Conservation (phyloP, 345 rosid genomes). For the Brassica juncea region DNA sequence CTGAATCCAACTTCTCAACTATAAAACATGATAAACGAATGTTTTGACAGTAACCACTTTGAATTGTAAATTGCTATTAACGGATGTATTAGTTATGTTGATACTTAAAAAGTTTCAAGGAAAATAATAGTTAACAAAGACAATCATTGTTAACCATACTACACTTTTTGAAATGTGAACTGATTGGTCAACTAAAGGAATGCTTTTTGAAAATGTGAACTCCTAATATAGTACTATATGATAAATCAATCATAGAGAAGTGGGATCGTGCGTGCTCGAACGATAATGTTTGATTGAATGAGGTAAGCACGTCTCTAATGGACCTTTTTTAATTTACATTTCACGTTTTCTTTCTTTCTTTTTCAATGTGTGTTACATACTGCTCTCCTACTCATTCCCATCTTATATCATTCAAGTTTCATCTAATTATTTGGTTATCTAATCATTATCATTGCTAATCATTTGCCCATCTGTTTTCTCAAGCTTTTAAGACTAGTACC, state of each 20-base stretch:
- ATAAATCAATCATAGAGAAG: background rate
- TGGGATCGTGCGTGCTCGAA: constrained; percentile 35
- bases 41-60: too few species aligned
- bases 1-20: background rate
- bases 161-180: constrained; percentile 17
- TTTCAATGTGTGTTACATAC: constrained; percentile 23
- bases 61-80: background rate
- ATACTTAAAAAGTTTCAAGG: background rate
- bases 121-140: background rate
- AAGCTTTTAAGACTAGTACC: too few species aligned
- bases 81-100: background rate
- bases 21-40: too few species aligned
- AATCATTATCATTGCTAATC: constrained; percentile 5
- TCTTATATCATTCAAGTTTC: background rate
- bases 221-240: constrained; percentile 10
- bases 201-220: constrained; percentile 14
- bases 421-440: background rate
- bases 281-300: constrained; percentile 15
- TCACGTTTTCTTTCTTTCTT: constrained; percentile 3
- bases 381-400: constrained; percentile 31
- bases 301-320: constrained; percentile 35
- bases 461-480: background rate
- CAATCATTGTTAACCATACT: background rate
- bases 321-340: background rate
- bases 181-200: constrained; percentile 25